Evolutionary conservation across 306 rosid genomes (phyloP).

Genomic region (Quercus parvula): DNA sequence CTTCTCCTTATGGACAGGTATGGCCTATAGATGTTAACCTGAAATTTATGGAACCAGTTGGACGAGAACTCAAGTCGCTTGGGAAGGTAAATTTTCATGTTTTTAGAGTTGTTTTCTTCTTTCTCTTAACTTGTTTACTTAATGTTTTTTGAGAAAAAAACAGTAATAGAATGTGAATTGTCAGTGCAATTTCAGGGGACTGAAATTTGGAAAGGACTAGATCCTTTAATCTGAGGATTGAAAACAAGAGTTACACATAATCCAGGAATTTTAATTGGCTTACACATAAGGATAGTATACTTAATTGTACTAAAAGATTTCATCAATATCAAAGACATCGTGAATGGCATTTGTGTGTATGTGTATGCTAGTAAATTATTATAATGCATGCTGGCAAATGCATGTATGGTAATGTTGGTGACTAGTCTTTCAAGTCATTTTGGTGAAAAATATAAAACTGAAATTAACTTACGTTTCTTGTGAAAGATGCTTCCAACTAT

Average conservation of each 20-base stretch:
- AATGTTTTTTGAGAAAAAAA: not conserved
- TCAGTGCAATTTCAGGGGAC: not conserved
- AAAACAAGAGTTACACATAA: not conserved
- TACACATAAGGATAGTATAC: too few relatives aligned
- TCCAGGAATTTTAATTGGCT: not conserved
- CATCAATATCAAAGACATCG: too few relatives aligned
- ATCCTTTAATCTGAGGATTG: not conserved
- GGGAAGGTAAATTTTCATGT: constrained; percentile 61
- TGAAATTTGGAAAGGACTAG: not conserved
- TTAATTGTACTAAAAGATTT: too few relatives aligned
- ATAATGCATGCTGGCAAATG: not conserved
- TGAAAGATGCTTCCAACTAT: not conserved
- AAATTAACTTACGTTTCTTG: not conserved
- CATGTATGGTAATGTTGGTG: not conserved
- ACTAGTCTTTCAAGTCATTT: not conserved
- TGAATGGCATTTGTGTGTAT: not conserved
- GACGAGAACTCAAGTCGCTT: constrained; percentile 74
- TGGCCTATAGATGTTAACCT: constrained; percentile 78
- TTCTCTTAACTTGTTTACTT: not conserved
- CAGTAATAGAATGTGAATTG: not conserved
- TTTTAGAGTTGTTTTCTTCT: not conserved
- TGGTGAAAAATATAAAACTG: not conserved
- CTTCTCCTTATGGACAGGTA: constrained; percentile 53
- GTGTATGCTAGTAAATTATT: not conserved
- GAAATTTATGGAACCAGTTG: constrained; percentile 84